Evolutionary conservation across 129 eudicot genomes (phyloP).

Genomic region (Flaveria trinervia): DNA sequence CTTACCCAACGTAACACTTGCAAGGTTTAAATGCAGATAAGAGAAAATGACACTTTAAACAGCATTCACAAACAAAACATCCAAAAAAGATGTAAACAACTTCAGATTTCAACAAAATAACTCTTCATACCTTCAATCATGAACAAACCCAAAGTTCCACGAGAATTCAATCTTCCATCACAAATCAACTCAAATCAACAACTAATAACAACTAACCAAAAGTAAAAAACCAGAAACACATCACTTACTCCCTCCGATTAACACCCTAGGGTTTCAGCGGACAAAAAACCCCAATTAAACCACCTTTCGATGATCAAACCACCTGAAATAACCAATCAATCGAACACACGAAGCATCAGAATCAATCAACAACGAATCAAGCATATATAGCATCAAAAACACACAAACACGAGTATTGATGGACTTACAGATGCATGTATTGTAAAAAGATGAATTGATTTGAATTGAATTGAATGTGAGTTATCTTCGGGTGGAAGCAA

Average conservation of each 20-base stretch:
- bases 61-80: not conserved
- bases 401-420: slow-evolving; percentile 7
- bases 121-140: slow-evolving; percentile 2
- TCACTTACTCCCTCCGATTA: slow-evolving; percentile 22
- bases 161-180: slow-evolving; percentile 8
- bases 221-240: not conserved
- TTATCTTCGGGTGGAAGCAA: slow-evolving; percentile 12
- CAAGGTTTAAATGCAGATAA: not conserved
- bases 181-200: slow-evolving; percentile 18
- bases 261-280: slow-evolving; percentile 26
- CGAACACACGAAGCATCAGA: not conserved
- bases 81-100: not conserved
- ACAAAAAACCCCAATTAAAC: slow-evolving; percentile 10
- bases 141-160: not conserved
- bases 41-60: not conserved
- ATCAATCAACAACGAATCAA: slow-evolving; percentile 11
- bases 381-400: not conserved
- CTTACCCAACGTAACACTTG: slow-evolving; percentile 4
- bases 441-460: slow-evolving; percentile 3
- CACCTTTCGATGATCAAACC: slow-evolving; percentile 7
- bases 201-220: not conserved
- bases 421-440: slow-evolving; percentile 41
- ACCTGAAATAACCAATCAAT: not conserved
- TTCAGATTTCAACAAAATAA: slow-evolving; percentile 15
- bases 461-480: slow-evolving; percentile 4